Percentiles rank a stretch among this genome's conserved stretches.
Conservation (phyloP, 2,329 filamentous ascomycete genomes). For the Aureobasidium subglaciale region DNA sequence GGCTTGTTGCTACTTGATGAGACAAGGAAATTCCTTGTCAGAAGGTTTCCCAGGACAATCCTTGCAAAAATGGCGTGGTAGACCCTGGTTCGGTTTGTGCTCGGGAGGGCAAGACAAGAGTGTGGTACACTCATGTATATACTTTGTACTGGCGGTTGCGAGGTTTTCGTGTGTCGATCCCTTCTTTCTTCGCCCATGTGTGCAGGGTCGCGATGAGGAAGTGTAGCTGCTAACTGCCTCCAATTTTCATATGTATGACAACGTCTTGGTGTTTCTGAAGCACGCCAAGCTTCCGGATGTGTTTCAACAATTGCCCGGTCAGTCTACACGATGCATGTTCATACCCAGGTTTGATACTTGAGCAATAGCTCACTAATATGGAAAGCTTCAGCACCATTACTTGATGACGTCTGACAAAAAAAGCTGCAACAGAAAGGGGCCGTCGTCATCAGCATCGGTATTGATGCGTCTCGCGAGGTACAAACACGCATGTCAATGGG, state of each 20-base stretch:
- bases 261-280: conserved; percentile 3
- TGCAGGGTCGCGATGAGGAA: neutral
- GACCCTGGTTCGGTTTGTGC: neutral
- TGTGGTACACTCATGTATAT: neutral
- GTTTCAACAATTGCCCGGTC: conserved; percentile 8
- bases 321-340: too few species aligned
- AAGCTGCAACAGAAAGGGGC: conserved; percentile 5
- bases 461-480: neutral
- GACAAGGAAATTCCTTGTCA: conserved; percentile 54
- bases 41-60: conserved; percentile 51
- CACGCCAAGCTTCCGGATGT: neutral
- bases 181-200: neutral
- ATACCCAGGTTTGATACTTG: too few species aligned
- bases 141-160: neutral
- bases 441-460: neutral
- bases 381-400: neutral
- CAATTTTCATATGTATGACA: neutral
- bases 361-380: too few species aligned
- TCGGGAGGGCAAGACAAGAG: neutral
- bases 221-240: too few species aligned
- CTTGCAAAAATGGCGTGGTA: conserved; percentile 60
- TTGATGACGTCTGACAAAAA: neutral
- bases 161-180: neutral
- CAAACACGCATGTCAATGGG: neutral
- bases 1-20: conserved; percentile 61